Evolutionary conservation across 257 asterid species (phyloP), one percentile per base, ranked within the genome.

Genomic region (Echium plantagineum): DNA sequence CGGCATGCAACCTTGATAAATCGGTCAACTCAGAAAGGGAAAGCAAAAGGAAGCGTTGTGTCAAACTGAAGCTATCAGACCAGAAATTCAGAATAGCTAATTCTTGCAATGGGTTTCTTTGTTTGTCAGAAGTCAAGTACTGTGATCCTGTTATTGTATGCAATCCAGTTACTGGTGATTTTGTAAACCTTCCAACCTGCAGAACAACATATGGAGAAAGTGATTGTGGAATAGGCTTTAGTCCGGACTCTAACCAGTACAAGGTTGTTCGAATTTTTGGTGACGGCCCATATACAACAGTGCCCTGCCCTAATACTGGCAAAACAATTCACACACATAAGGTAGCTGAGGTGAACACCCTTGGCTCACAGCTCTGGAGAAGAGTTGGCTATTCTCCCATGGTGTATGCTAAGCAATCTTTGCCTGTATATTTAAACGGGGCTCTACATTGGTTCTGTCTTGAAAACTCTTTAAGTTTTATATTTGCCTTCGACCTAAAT

Each of bases 81-180:
- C 69, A 65, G 51, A 65, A 65, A 54, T 65, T 65, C 48, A 48
- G 31, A 57, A 20, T 65, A 46, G 58, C 31, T 46, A 57, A 65
- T 58, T 65, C 69, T 46, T 58, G 22, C 64, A 52, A 59, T 30
- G 71, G 71, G 21, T 51, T 66, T 52, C 64, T 59, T n/a, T 66
- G 64, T 61, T 32, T 58, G 28, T 58, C 70, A 17, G 70, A 58
- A 16, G 59, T 38, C 38, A 48, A 5, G 20, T 6, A 46, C 17
- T 58, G 53, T 20, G 71, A 66, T 12, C 60, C 71, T 51, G 71
- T 42, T 20, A 9, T 21, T 5, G 65, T 66, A 8, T 51, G 65
- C 60, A 66, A 66, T 52, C 71, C 65, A 58, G 71, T 66, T 59
- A 66, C 71, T 3, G 65, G 60, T 21, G 71, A 66, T 4, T 66